These are phyloP conservation scores for Schizothecium vesticola DNA, from an alignment of 495 filamentous ascomycete species.

Conservation along the genomic window DNA sequence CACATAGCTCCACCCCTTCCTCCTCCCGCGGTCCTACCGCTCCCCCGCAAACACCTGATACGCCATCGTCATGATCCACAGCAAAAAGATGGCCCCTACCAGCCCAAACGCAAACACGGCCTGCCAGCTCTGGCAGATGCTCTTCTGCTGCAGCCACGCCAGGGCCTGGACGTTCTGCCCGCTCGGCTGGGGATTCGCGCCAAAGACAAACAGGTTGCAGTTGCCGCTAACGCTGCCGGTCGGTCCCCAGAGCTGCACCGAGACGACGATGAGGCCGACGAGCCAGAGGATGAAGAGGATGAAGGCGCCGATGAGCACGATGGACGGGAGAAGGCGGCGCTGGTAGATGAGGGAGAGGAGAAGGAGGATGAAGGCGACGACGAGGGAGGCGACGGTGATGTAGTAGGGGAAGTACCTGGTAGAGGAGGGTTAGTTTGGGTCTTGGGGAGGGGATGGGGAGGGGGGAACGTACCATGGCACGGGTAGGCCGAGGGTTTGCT, in stretches of 20 bases:
- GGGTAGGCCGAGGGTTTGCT: constrained; percentile 61
- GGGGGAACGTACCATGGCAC: constrained; percentile 68
- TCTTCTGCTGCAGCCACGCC: constrained; percentile 82
- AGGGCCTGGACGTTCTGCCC: constrained; percentile 67
- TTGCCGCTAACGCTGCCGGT: constrained; percentile 68
- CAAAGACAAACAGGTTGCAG: constrained; percentile 67
- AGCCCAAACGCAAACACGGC: constrained; percentile 65
- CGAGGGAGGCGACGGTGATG: constrained; percentile 64
- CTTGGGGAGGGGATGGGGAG: background rate
- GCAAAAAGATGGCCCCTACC: constrained; percentile 74
- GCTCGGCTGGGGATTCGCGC: constrained; percentile 39
- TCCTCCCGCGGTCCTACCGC: background rate
- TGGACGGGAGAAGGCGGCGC: constrained; percentile 75
- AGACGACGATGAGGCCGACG: constrained; percentile 83
- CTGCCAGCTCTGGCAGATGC: constrained; percentile 72
- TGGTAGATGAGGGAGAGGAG: constrained; percentile 69
- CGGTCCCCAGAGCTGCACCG: constrained; percentile 83
- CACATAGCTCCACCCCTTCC: background rate
- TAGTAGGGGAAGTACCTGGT: constrained; percentile 91
- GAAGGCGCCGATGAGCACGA: constrained; percentile 87
- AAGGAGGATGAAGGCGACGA: constrained; percentile 66
- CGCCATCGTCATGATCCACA: constrained; percentile 94
- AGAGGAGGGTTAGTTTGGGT: background rate
- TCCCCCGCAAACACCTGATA: constrained; percentile 69
- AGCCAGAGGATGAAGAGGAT: constrained; percentile 91